Base-by-base conservation (phyloP, 169 alveolate species). In the Theileria equi region DNA sequence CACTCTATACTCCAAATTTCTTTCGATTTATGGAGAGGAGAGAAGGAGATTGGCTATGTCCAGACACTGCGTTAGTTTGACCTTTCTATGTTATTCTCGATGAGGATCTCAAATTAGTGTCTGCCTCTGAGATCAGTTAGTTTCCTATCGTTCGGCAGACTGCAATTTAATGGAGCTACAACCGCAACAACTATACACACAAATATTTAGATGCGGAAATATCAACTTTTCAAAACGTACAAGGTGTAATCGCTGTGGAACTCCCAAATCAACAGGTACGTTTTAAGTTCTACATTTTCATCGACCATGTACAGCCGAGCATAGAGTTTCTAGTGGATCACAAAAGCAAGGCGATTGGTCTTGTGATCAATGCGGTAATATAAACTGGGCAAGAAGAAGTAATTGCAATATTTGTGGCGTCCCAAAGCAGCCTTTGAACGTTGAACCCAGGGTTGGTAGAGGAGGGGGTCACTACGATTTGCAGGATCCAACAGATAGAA, bases 351-450 rank as follows among this genome's bases (percentile, higher is more conserved):
- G 89, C 35, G 94, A 89, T 76, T 89, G 94, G 94, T 35, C 78
- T 41, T 89, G 94, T 71, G 81, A 86, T 8, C 89, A 84, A 82
- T 90, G 94, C 55, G 93, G 93, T 11, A 90, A 90, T 47, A 78
- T 89, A 23, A 90, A 90, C 72, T 90, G 94, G 94, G 91, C 94
- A 25, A 52, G 91, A 50, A 57, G 94, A 35, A 79, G 67, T 16
- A 85, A 80, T 31, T 90, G 94, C 62, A 90, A 90, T 58, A 85
- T 90, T 50, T 90, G 94, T 66, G 74, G 72, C 55, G 89, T 86
- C 5, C 50, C 13, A 0, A 70, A 19, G 25, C 31, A 71, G 40
- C 16, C 23, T 11, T 48, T 8, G 35, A 28, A 32, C 19, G 32
- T 23, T 1, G 90, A 81, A 32, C 64, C 79, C 32, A 64, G 93